phyloP scores from a whole-genome alignment of 495 filamentous ascomycete species.

The Aspergillus bertholletiae region DNA sequence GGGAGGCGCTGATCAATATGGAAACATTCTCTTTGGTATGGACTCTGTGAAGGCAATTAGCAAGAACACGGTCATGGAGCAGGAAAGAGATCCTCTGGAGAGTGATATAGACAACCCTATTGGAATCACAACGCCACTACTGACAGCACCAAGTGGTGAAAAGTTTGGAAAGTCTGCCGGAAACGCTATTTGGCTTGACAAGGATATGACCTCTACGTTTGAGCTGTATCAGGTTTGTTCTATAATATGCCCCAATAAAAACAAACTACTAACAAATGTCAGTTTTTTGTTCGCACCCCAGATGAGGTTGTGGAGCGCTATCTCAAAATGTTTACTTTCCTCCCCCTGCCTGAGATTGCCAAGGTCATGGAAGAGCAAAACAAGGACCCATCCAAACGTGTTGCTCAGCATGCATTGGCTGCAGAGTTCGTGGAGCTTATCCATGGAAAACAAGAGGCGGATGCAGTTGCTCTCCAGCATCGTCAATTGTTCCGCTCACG shows the following conservation, averaged over 20 bases:
- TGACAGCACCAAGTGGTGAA: slow-evolving; percentile 78
- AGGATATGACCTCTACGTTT: slow-evolving; percentile 71
- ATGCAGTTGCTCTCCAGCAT: slow-evolving; percentile 55
- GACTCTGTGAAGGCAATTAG: slow-evolving; percentile 73
- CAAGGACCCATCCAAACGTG: slow-evolving; percentile 60
- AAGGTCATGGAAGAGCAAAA: slow-evolving; percentile 63
- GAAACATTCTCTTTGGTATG: slow-evolving; percentile 91
- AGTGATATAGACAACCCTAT: slow-evolving; percentile 52
- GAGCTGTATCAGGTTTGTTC: slow-evolving; percentile 73
- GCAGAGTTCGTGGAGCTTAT: slow-evolving; percentile 73
- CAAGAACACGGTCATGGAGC: slow-evolving; percentile 40
- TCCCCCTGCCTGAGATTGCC: slow-evolving; percentile 63
- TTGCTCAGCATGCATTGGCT: slow-evolving; percentile 79
- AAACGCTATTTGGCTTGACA: slow-evolving; percentile 92
- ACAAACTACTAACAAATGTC: slow-evolving; percentile 13
- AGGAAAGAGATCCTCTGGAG: slow-evolving; percentile 23
- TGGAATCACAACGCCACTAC: slow-evolving; percentile 84
- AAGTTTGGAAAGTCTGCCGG: slow-evolving; percentile 97
- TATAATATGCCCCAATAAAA: neutral
- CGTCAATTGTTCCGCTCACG: slow-evolving; percentile 50
- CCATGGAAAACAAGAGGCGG: slow-evolving; percentile 62
- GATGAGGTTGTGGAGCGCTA: slow-evolving; percentile 77
- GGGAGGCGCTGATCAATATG: slow-evolving; percentile 92
- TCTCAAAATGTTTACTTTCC: slow-evolving; percentile 88
- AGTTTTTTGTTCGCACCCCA: slow-evolving; percentile 81